These are phyloP conservation scores for Lipomyces starkeyi DNA, from an alignment of 805 yeast genomes.

Conservation along the genomic window DNA sequence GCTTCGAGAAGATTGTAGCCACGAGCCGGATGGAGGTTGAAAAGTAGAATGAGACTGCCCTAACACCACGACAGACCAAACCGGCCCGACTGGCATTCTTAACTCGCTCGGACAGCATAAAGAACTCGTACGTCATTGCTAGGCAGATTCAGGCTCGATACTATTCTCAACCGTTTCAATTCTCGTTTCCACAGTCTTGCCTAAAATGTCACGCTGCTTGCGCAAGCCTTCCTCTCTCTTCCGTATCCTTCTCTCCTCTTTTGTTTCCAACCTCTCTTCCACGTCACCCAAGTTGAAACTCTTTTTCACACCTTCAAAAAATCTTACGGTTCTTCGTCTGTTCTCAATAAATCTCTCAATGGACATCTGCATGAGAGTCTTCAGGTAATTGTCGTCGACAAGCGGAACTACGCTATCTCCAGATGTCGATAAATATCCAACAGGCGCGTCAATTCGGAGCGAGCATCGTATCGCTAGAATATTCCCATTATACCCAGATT, in stretches of 20 bases:
- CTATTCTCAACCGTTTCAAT: neutral
- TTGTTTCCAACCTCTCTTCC: conserved; percentile 14
- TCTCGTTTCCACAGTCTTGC: neutral
- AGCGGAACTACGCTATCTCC: conserved; percentile 43
- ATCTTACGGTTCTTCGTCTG: conserved; percentile 55
- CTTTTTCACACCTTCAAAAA: conserved; percentile 17
- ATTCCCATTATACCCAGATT: conserved; percentile 83
- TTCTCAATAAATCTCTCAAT: conserved; percentile 72
- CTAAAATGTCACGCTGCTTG: conserved; percentile 15
- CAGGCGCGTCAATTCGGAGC: conserved; percentile 75
- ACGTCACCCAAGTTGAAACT: conserved; percentile 4
- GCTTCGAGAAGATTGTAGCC: neutral
- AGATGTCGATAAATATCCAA: conserved; percentile 57
- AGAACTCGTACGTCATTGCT: neutral
- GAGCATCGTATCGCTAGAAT: conserved; percentile 79
- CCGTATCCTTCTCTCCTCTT: conserved; percentile 28
- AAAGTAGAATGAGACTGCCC: neutral
- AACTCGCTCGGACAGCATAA: neutral
- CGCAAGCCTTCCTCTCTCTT: conserved; percentile 30
- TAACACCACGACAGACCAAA: neutral
- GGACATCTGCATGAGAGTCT: conserved; percentile 60
- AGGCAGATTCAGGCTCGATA: neutral
- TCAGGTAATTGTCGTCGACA: conserved; percentile 60
- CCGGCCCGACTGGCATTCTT: neutral
- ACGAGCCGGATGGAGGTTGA: neutral